Conservation (phyloP, 129 eudicot species). For the Artemisia annua region DNA sequence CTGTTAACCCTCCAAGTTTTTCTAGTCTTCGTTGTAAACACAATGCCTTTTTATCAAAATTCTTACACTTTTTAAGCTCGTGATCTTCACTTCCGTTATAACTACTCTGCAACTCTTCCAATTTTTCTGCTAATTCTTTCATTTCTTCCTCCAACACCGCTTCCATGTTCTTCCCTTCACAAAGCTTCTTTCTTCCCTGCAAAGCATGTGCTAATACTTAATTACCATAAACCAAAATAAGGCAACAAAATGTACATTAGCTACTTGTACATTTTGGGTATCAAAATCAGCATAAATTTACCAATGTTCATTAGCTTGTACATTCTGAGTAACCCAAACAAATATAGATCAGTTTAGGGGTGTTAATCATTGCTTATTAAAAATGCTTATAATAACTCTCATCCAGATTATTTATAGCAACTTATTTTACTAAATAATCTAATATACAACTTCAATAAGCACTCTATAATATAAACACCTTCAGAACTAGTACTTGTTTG, state of each 20-base stretch:
- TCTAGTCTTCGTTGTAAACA: constrained; percentile 60
- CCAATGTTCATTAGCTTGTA: background rate
- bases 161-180: constrained; percentile 67
- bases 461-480: too few relatives aligned
- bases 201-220: background rate
- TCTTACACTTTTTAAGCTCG: constrained; percentile 54
- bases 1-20: constrained; percentile 59
- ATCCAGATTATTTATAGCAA: too few relatives aligned
- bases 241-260: background rate
- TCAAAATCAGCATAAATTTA: constrained; percentile 11
- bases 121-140: constrained; percentile 67
- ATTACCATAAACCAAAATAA: background rate
- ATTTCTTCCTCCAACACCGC: constrained; percentile 74
- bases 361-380: background rate
- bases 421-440: too few relatives aligned
- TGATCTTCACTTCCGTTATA: constrained; percentile 37
- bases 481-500: too few relatives aligned
- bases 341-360: background rate
- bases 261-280: background rate
- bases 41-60: constrained; percentile 67
- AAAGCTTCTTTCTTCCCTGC: constrained; percentile 74
- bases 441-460: too few relatives aligned
- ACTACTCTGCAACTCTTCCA: constrained; percentile 58
- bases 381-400: too few relatives aligned
- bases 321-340: background rate